Evolutionary conservation across 2,329 filamentous ascomycete genomes (phyloP), one percentile per base, ranked within the genome.

Genomic region (Colletotrichum sp.): DNA sequence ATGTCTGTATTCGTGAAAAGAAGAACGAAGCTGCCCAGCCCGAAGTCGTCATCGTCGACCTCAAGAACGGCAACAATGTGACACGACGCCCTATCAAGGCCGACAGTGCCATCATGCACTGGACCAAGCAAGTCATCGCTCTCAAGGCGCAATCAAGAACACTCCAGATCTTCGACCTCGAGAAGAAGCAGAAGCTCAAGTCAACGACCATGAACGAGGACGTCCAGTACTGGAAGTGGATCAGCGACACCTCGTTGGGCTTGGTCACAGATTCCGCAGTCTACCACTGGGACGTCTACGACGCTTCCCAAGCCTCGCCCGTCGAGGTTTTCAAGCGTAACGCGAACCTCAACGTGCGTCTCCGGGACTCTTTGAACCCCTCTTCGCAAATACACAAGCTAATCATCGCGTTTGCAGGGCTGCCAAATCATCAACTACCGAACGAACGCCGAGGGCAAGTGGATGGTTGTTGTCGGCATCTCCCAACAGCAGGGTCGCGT

Each of bases 371-470:
- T 32, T 65, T 5, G 26, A 15, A 30, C 16, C 24, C 13, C 16
- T 16, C 21, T 13, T 43, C 59, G 66, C 32, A 30, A 36, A 28
- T 16, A 48, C 16, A 16, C 12, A 21, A 61, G 65, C 74, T 78
- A 68, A 67, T 52, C 24, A 59, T 59, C 9, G 21, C n/a, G 2
- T 3, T 34, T 28, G 15, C 81, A 98, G 95, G 94, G 94, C 79
- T 98, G 95, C 87, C 97, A 99, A 92, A 99, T 99, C 86, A 99
- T 99, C 92, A 99, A 99, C 89, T 99, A 99, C 88, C 95, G 96
- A 80, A 95, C 98, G 80, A 98, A 96, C 85, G 92, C 93, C 79
- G 96, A 99, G 79, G 95, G 96, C 84, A 98, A 98, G 87, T 99
- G 97, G 97, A 98, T 98, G 93, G 96, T 98, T 34, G 93, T 98